phyloP scores from a whole-genome alignment of 1,284 basidiomycete species.

The Heterobasidion occidentale region DNA sequence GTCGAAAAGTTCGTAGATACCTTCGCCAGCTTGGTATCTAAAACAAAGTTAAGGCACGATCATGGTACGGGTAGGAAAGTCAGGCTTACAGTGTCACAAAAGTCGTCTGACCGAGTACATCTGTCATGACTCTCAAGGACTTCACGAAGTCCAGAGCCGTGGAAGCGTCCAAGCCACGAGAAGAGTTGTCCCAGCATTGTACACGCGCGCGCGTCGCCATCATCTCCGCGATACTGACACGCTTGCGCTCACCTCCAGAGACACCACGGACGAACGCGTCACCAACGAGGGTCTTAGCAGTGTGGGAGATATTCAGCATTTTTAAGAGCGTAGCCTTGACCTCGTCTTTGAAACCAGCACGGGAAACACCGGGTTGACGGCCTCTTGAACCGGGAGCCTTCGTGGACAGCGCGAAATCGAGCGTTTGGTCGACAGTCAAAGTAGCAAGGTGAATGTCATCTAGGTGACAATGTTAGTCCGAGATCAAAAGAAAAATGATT shows the following conservation, averaged over 20 bases:
- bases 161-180: constrained; percentile 79
- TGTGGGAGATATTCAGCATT: constrained; percentile 78
- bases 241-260: constrained; percentile 81
- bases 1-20: constrained; percentile 62
- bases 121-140: constrained; percentile 71
- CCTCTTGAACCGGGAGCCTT: constrained; percentile 71
- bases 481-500: background rate
- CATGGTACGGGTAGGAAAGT: constrained; percentile 16
- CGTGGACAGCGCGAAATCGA: constrained; percentile 61
- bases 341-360: constrained; percentile 50
- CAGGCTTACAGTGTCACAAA: constrained; percentile 65
- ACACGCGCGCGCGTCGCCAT: constrained; percentile 74
- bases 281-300: constrained; percentile 73
- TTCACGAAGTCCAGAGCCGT: constrained; percentile 79
- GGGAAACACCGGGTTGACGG: constrained; percentile 55
- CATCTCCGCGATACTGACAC: constrained; percentile 85
- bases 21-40: constrained; percentile 81
- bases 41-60: background rate
- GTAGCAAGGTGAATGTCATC: constrained; percentile 77
- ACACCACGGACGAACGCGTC: constrained; percentile 82
- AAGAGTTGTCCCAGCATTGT: constrained; percentile 79
- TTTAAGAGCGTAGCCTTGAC: constrained; percentile 59
- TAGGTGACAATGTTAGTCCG: constrained; percentile 12
- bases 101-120: constrained; percentile 72
- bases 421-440: constrained; percentile 67